Evolutionary conservation across 306 rosid species (phyloP).

Genomic region (Castanospermum australe): DNA sequence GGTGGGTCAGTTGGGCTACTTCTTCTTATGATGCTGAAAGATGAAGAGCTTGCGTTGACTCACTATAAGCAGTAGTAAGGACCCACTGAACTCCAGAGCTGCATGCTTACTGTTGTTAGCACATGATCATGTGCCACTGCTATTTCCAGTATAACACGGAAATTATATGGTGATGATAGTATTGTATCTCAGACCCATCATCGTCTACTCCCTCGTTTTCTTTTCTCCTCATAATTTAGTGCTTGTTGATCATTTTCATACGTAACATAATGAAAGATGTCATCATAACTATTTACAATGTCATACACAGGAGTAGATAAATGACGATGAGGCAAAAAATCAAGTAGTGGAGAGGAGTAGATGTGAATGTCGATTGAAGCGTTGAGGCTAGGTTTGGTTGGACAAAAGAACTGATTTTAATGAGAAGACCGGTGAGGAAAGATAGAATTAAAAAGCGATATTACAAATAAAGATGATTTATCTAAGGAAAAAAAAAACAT

Average conservation of each 20-base stretch:
- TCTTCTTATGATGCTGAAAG: background rate
- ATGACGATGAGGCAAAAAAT: too few relatives aligned
- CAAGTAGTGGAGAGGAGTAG: too few relatives aligned
- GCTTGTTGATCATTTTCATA: background rate
- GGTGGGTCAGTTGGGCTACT: conserved; percentile 11
- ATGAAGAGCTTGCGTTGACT: background rate
- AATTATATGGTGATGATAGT: background rate
- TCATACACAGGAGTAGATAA: background rate
- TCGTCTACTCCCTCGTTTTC: background rate
- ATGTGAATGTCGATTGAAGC: too few relatives aligned
- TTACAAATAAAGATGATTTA: too few relatives aligned
- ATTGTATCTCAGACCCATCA: background rate
- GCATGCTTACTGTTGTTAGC: background rate
- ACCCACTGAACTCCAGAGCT: background rate
- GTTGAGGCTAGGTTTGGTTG: too few relatives aligned
- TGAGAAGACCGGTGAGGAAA: too few relatives aligned
- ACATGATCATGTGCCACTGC: background rate
- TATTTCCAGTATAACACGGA: background rate
- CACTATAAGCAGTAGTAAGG: background rate
- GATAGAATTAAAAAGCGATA: too few relatives aligned
- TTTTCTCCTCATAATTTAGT: background rate
- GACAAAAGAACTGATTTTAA: too few relatives aligned
- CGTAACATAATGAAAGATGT: background rate
- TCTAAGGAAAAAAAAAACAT: too few relatives aligned
- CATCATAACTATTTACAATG: background rate